A percentile compares a stretch with the other conserved stretches of the same genome.
These are phyloP conservation scores for Pseudohyphozyma bogoriensis DNA, from an alignment of 768 basidiomycete genomes.

Conservation along the genomic window DNA sequence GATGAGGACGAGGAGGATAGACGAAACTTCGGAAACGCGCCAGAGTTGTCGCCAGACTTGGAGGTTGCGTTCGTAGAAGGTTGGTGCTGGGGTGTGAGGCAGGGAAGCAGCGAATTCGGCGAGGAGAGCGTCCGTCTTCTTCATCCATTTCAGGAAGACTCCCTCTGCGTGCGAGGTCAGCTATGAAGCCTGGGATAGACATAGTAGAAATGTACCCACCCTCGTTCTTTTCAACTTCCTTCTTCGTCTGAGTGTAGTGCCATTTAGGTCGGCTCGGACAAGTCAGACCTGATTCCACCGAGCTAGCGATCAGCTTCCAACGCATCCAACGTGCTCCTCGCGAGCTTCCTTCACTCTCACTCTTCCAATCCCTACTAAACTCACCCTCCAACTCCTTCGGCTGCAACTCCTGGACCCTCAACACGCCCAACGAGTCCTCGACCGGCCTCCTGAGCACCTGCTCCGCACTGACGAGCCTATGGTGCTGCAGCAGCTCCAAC, in stretches of 20 bases:
- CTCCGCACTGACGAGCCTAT: constrained; percentile 5
- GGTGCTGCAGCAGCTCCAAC: constrained; percentile 27
- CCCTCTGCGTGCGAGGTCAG: constrained; percentile 45
- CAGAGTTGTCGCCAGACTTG: constrained; percentile 97
- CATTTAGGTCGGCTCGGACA: constrained; percentile 73
- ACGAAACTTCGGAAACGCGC: constrained; percentile 84
- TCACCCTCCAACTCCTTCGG: constrained; percentile 27
- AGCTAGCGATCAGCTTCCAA: too few species aligned
- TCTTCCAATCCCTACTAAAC: too few species aligned
- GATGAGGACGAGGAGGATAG: constrained; percentile 75
- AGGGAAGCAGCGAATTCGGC: constrained; percentile 43
- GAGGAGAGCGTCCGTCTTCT: constrained; percentile 52
- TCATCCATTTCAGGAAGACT: constrained; percentile 66
- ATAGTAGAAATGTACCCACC: constrained; percentile 3
- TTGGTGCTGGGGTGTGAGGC: neutral
- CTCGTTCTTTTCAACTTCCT: constrained; percentile 80
- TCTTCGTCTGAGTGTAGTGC: constrained; percentile 75
- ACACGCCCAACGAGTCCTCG: constrained; percentile 16
- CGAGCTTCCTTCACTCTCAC: too few species aligned
- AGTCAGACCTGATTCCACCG: too few species aligned
- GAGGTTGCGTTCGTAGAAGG: constrained; percentile 68
- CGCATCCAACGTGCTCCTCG: too few species aligned
- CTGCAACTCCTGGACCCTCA: constrained; percentile 27
- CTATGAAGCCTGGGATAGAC: neutral
- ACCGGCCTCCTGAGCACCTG: constrained; percentile 34